Base-by-base conservation (phyloP, 495 filamentous ascomycete species). In the Penicillium arizonense region DNA sequence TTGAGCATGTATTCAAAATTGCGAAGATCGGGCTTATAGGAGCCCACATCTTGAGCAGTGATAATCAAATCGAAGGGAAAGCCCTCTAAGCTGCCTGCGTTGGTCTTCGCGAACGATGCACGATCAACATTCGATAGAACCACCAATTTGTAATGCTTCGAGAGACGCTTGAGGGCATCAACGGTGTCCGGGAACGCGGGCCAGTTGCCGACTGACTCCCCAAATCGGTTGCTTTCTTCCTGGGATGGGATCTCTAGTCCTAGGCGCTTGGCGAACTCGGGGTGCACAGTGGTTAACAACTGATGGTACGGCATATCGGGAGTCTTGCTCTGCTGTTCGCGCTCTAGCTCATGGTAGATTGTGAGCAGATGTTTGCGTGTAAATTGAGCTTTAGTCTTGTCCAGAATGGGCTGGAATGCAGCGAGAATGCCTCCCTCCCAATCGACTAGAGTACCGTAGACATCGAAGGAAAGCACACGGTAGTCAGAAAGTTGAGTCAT, bases 371-470 rank as follows among this genome's bases (percentile, higher is more conserved):
- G 61, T 46, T 73, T 58, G 46, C 71, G 72, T 0, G 78, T 65
- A 64, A 78, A 72, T 5, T 69, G 52, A 26, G 71, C 36, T 0
- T 72, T 72, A 9, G 76, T 67, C 20, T 66, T 65, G 14, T 65
- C 45, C 37, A 78, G 61, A n/a, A 79, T 62, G 1, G 82, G 78
- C 26, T 68, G 55, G 9, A 79, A 56, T 5, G 69, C 67, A 4
- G 53, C 43, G 24, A 74, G 58, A 14, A 78, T 72, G 35, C 74
- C 75, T 2, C 44, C 50, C 64, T 90, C 81, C 87, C 86, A 89
- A 74, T 92, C 87, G 40, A 92, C 82, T 26, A 92, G 78, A 0
- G 89, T 95, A 65, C 88, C 87, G 66, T 89, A 93, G 75, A 87
- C 82, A 69, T 95, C 88, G 71, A 95, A 93, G 61, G 71, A 74